Conservation (phyloP, 139 green algal genomes). For the Chlorella ohadii region DNA sequence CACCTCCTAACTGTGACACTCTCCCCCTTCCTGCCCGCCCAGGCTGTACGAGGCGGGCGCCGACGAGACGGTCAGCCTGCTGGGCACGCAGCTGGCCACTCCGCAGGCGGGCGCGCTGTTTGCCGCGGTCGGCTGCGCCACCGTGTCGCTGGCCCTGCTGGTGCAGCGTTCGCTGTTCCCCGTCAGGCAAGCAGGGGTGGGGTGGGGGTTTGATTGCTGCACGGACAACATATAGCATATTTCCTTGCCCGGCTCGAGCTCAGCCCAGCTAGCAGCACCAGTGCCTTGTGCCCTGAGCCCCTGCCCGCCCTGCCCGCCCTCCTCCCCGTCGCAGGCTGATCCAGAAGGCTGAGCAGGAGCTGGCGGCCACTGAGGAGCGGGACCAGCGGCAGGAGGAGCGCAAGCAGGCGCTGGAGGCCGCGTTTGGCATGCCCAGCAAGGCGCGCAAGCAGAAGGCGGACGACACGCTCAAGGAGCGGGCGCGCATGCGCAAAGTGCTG, state of each 20-base stretch:
- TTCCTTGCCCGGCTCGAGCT: too few species aligned
- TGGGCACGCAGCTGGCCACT: constrained; percentile 21
- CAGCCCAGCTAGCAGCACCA: too few species aligned
- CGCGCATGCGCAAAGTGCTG: constrained; percentile 29
- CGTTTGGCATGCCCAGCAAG: neutral
- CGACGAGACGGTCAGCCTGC: constrained; percentile 48
- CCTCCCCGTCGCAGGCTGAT: neutral
- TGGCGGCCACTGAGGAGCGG: constrained; percentile 5
- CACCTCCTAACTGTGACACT: too few species aligned
- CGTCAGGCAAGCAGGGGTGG: neutral
- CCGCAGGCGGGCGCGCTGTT: constrained; percentile 41
- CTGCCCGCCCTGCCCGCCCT: too few species aligned
- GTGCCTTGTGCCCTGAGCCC: too few species aligned
- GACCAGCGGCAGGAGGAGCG: neutral
- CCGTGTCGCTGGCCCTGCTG: constrained; percentile 21
- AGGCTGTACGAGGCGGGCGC: constrained; percentile 51
- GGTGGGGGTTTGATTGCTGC: too few species aligned
- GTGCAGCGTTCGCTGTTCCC: constrained; percentile 23
- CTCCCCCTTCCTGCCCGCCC: too few species aligned
- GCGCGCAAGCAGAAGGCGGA: neutral
- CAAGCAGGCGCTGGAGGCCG: neutral
- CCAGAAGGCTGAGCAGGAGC: constrained; percentile 22
- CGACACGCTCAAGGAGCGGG: neutral
- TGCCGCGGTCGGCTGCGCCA: constrained; percentile 32
- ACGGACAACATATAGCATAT: too few species aligned